These are phyloP conservation scores for Phytophthora melonis DNA, from an alignment of 352 stramenopile species.

Conservation along the genomic window DNA sequence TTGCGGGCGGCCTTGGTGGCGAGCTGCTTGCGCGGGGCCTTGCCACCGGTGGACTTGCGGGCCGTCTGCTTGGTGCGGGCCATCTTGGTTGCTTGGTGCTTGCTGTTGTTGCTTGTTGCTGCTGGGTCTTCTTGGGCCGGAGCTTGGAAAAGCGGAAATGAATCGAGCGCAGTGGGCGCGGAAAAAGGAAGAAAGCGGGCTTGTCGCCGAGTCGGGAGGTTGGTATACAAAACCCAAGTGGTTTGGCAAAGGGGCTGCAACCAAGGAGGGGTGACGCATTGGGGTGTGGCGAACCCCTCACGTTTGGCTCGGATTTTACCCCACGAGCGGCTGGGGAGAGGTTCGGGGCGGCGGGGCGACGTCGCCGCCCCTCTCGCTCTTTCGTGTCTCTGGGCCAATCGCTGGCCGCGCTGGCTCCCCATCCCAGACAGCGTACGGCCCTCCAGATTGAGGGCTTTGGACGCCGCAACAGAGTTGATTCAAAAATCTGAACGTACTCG, in stretches of 20 bases:
- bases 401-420: conserved; percentile 18
- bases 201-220: conserved; percentile 7
- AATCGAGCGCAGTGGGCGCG: conserved; percentile 7
- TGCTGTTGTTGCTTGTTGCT: neutral
- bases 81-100: conserved; percentile 54
- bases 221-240: conserved; percentile 51
- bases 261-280: conserved; percentile 33
- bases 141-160: conserved; percentile 52
- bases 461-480: too few relatives aligned
- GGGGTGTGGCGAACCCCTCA: conserved; percentile 3
- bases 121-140: conserved; percentile 21
- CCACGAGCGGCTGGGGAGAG: conserved; percentile 9
- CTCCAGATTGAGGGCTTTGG: too few relatives aligned
- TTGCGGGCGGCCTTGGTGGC: conserved; percentile 94
- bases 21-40: conserved; percentile 95
- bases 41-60: conserved; percentile 95
- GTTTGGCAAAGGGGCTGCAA: conserved; percentile 41
- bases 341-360: conserved; percentile 32
- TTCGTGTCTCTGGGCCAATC: conserved; percentile 41
- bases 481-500: too few relatives aligned
- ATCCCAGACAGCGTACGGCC: neutral
- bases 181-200: conserved; percentile 1
- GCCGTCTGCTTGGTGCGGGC: conserved; percentile 98
- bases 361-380: conserved; percentile 29
- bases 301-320: neutral